These are phyloP conservation scores for Neocallimastix lanati DNA, from an alignment of 192 early-diverging fungal species.

Conservation along the genomic window DNA sequence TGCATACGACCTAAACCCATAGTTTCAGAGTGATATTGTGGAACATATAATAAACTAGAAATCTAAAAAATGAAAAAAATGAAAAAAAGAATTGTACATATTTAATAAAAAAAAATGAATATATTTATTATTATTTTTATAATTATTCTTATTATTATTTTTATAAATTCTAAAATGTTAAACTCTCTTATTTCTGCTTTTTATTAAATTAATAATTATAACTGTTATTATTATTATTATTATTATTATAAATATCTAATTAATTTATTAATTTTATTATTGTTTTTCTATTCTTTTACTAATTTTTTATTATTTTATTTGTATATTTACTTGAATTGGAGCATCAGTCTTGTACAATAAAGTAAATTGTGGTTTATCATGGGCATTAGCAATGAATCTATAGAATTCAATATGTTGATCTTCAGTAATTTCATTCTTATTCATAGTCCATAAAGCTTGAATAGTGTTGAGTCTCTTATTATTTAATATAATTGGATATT, in stretches of 20 bases:
- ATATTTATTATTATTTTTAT: too few relatives aligned
- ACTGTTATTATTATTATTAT: conserved; percentile 14
- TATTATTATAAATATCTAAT: conserved; percentile 25
- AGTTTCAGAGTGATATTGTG: conserved; percentile 35
- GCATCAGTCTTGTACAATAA: conserved; percentile 40
- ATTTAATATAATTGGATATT: conserved; percentile 37
- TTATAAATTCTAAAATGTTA: too few relatives aligned
- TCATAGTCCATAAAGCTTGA: conserved; percentile 39
- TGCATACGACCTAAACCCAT: conserved; percentile 27
- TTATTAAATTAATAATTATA: conserved; percentile 22
- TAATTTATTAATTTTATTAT: too few relatives aligned
- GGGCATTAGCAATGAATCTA: conserved; percentile 48
- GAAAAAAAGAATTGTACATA: too few relatives aligned
- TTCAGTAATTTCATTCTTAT: conserved; percentile 46
- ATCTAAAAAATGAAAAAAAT: background rate
- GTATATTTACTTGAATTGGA: conserved; percentile 58
- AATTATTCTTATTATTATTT: too few relatives aligned
- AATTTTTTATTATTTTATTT: conserved; percentile 14
- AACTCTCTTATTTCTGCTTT: too few relatives aligned
- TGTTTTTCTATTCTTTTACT: too few relatives aligned
- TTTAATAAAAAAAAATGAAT: too few relatives aligned
- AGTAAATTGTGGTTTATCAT: conserved; percentile 33
- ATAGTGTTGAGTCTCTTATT: conserved; percentile 33
- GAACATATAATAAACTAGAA: conserved; percentile 18
- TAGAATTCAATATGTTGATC: conserved; percentile 86